phyloP scores from a whole-genome alignment of 768 basidiomycete genomes.

The Trametes gibbosa region DNA sequence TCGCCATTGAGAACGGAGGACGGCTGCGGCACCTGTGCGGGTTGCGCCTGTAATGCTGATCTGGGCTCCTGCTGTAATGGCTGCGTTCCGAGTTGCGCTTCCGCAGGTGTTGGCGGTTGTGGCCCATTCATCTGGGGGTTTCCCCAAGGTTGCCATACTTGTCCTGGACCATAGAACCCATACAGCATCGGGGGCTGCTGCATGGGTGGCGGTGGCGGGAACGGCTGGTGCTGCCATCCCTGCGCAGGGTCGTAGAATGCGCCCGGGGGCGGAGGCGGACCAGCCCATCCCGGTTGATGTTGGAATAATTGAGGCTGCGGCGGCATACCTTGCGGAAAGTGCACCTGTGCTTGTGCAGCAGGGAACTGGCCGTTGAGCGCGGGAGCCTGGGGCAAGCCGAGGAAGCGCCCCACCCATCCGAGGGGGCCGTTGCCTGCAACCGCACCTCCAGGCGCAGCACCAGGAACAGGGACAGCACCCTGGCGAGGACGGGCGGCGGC shows the following conservation, averaged over 20 bases:
- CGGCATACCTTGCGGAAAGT: slow-evolving; percentile 21
- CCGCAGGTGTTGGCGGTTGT: slow-evolving; percentile 12
- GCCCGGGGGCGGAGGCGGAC: neutral
- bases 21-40: slow-evolving; percentile 1
- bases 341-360: slow-evolving; percentile 15
- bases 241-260: slow-evolving; percentile 5
- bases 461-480: slow-evolving; percentile 20
- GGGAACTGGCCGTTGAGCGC: slow-evolving; percentile 33
- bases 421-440: slow-evolving; percentile 22
- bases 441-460: slow-evolving; percentile 33
- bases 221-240: slow-evolving; percentile 15
- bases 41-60: neutral
- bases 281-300: slow-evolving; percentile 32
- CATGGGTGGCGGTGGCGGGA: slow-evolving; percentile 18
- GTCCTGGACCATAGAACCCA: slow-evolving; percentile 64
- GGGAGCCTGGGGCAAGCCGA: slow-evolving; percentile 51
- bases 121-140: slow-evolving; percentile 32
- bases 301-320: slow-evolving; percentile 28
- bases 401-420: slow-evolving; percentile 55
- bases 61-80: slow-evolving; percentile 7
- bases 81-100: slow-evolving; percentile 19
- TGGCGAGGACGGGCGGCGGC: slow-evolving; percentile 25
- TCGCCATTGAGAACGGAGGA: neutral
- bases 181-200: slow-evolving; percentile 47
- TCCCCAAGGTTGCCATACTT: slow-evolving; percentile 67